Evolutionary conservation across 192 early-diverging fungal genomes (phyloP), one percentile per base, ranked within the genome.

Genomic region (Entomortierella chlamydospora): DNA sequence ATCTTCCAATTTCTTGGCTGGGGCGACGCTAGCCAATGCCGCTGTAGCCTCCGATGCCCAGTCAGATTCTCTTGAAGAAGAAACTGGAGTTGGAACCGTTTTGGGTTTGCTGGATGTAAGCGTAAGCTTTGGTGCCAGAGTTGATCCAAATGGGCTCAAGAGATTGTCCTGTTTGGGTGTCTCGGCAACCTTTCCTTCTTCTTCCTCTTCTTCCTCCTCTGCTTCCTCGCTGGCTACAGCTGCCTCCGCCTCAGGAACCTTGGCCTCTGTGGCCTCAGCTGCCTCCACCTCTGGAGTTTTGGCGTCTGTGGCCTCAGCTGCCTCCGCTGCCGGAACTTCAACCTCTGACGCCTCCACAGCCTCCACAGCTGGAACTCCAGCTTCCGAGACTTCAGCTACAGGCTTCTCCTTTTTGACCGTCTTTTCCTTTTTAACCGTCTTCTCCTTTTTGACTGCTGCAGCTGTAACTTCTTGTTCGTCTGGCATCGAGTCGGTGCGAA

Each of bases 1-100:
- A 28, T 64, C 57, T 9, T 70, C 76, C 22, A 51, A 33, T 47
- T 70, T 79, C 28, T 79, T 79, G 62, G 56, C 47, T 62, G 56
- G 56, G 37, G 53, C 47, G 33, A 79, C 58, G 22, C 68, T 79
- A 25, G 76, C 76, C 51, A 79, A 43, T 0, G 76, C 76, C 31
- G 64, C 61, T 9, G 76, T 39, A 28, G 76, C 76, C 52, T 79
- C 76, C 0, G 68, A 70, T 47, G 76, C 76, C 76, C 76, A 79
- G 23, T 79, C 76, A n/a, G 67, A 66, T 17, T 54, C 22, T 20
- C 42, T 15, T 29, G 67, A 26, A 28, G 67, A 67, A 2, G 53
- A n/a, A 3, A 60, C n/a, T 23, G 68, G 50, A 15, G 49, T 31
- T 5, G 50, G n/a, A 4, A 61, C 30, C 7, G 51, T 18, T 22